Evolutionary conservation across 257 asterid species (phyloP).

Genomic region (Nicotiana otophora): DNA sequence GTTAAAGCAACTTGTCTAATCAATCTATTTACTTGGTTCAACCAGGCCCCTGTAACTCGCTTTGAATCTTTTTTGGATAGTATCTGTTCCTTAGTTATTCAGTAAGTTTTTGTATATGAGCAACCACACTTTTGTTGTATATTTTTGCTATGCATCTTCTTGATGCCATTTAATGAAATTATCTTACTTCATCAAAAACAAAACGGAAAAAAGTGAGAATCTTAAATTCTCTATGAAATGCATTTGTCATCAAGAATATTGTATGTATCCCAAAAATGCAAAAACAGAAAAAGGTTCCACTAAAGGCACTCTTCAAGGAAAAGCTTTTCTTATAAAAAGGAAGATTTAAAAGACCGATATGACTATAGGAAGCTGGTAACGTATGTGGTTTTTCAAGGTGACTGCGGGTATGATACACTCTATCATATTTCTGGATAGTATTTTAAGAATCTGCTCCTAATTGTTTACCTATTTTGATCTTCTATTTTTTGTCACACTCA

Average conservation of each 20-base stretch:
- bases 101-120: too few relatives aligned
- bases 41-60: too few relatives aligned
- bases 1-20: too few relatives aligned
- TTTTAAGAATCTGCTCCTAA: neutral
- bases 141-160: too few relatives aligned
- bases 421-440: neutral
- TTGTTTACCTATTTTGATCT: neutral
- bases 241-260: neutral
- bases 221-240: neutral
- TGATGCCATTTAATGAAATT: too few relatives aligned
- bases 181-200: too few relatives aligned
- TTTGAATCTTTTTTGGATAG: too few relatives aligned
- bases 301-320: neutral
- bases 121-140: too few relatives aligned
- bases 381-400: neutral
- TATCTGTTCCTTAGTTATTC: too few relatives aligned
- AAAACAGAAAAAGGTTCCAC: neutral
- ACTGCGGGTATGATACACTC: neutral
- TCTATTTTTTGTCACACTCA: neutral
- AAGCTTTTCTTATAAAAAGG: neutral
- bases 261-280: neutral
- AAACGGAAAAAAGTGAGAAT: neutral
- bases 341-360: neutral
- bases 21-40: too few relatives aligned
- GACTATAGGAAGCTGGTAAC: neutral